Percentiles rank a stretch among this genome's conserved stretches.
Evolutionary conservation across 202 grass and related monocot species (phyloP).

Genomic region (Bolboschoenoplectus hybrid): DNA sequence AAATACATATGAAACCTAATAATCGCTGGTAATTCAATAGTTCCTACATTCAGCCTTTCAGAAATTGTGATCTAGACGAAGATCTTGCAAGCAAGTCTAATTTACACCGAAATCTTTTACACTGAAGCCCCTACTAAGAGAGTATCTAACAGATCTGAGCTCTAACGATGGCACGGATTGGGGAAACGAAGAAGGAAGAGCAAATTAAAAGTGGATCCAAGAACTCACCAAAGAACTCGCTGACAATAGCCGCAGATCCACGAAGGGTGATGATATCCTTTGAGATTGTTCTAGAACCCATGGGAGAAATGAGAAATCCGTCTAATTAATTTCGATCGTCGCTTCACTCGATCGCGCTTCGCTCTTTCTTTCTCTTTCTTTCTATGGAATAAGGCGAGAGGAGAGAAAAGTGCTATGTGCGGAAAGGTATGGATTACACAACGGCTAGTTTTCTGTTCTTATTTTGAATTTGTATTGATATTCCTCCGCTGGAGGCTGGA

Average conservation of each 20-base stretch:
- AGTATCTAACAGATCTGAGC: not conserved
- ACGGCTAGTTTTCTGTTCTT: slow-evolving; percentile 23
- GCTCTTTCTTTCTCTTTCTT: not conserved
- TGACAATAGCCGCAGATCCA: slow-evolving; percentile 92
- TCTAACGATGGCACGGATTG: not conserved
- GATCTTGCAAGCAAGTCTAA: not conserved
- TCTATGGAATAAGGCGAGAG: slow-evolving; percentile 5
- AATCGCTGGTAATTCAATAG: not conserved
- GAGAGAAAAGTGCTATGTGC: not conserved
- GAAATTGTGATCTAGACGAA: not conserved
- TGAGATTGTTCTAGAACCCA: slow-evolving; percentile 82
- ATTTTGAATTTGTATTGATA: slow-evolving; percentile 5
- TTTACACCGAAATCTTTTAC: not conserved
- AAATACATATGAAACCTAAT: not conserved
- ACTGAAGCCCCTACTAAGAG: not conserved
- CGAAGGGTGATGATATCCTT: slow-evolving; percentile 99
- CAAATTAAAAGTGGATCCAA: not conserved
- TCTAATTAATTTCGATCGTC: not conserved
- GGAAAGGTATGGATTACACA: slow-evolving; percentile 3
- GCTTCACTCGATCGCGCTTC: not conserved
- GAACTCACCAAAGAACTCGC: slow-evolving; percentile 91
- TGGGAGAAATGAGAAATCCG: slow-evolving; percentile 34
- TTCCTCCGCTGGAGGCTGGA: not conserved
- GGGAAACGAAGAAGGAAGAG: not conserved
- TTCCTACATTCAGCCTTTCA: not conserved